Conservation (phyloP, 2,329 filamentous ascomycete genomes). For the Aspergillus fructus region DNA sequence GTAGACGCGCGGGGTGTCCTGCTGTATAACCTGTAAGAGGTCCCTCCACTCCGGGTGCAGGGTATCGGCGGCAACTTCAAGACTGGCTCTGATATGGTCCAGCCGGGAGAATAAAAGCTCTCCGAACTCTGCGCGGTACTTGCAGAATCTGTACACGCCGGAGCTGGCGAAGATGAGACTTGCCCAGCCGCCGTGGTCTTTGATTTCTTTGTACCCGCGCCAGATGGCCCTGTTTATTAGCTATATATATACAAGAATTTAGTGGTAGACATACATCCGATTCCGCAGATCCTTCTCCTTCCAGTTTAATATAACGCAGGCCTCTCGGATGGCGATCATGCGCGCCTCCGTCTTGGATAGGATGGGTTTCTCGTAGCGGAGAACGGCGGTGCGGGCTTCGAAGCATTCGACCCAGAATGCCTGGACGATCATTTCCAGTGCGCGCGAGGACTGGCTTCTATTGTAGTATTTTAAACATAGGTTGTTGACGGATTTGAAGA, state of each 20-base stretch:
- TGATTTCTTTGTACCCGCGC: constrained; percentile 60
- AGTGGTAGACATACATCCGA: constrained; percentile 19
- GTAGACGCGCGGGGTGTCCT: constrained; percentile 15
- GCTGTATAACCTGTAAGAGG: constrained; percentile 32
- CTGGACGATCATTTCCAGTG: constrained; percentile 59
- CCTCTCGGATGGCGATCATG: constrained; percentile 54
- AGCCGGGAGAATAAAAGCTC: constrained; percentile 52
- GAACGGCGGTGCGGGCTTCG: constrained; percentile 49
- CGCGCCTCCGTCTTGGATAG: constrained; percentile 50
- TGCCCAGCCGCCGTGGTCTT: constrained; percentile 57
- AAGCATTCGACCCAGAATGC: constrained; percentile 59
- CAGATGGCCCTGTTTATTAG: constrained; percentile 44
- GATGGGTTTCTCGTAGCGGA: constrained; percentile 40
- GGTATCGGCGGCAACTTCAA: constrained; percentile 56
- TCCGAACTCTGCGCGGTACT: constrained; percentile 57
- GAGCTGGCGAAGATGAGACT: constrained; percentile 58
- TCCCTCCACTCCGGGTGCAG: constrained; percentile 56
- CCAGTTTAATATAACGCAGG: constrained; percentile 56
- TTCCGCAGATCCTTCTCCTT: constrained; percentile 59
- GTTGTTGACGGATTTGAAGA: constrained; percentile 23
- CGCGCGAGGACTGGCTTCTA: constrained; percentile 54
- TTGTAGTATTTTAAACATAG: constrained; percentile 31
- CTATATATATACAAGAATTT: background rate
- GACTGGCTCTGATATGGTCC: constrained; percentile 44
- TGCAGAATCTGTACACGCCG: constrained; percentile 61